Percentiles rank a stretch among this genome's conserved stretches.
These are phyloP conservation scores for Talaromyces thailandensis DNA, from an alignment of 495 filamentous ascomycete species.

Conservation along the genomic window DNA sequence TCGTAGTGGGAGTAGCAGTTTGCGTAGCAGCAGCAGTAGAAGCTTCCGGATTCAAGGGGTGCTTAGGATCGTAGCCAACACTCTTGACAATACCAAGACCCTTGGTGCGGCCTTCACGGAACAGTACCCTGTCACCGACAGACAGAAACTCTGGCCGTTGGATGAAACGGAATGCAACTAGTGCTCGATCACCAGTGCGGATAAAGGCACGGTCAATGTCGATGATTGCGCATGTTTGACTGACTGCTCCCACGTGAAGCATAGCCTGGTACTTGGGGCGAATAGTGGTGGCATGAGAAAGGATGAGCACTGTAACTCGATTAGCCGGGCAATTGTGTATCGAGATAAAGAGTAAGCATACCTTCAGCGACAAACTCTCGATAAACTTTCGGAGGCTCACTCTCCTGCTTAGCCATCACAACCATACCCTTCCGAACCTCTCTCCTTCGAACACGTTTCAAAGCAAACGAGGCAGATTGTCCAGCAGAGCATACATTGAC, in stretches of 20 bases:
- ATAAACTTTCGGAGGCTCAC: constrained; percentile 68
- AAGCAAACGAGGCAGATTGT: constrained; percentile 84
- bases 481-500: constrained; percentile 87
- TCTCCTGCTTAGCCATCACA: constrained; percentile 74
- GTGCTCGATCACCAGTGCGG: constrained; percentile 83
- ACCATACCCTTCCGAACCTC: constrained; percentile 99
- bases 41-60: constrained; percentile 45
- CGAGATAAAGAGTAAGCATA: constrained; percentile 18
- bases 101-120: constrained; percentile 92
- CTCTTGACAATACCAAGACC: constrained; percentile 90
- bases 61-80: constrained; percentile 70
- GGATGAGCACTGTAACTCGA: constrained; percentile 61
- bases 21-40: constrained; percentile 2
- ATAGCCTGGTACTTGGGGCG: constrained; percentile 97
- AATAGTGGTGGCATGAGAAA: constrained; percentile 97
- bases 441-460: constrained; percentile 77
- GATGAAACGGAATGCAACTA: constrained; percentile 88
- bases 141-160: constrained; percentile 93
- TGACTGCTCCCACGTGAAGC: constrained; percentile 93
- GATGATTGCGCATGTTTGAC: constrained; percentile 93
- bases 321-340: not conserved
- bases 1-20: not conserved
- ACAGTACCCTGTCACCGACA: constrained; percentile 81
- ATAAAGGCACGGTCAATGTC: constrained; percentile 96
- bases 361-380: constrained; percentile 91